A percentile compares a stretch with the other conserved stretches of the same genome.
Evolutionary conservation across 2,329 filamentous ascomycete species (phyloP).

Genomic region (Aspergillus sp.): DNA sequence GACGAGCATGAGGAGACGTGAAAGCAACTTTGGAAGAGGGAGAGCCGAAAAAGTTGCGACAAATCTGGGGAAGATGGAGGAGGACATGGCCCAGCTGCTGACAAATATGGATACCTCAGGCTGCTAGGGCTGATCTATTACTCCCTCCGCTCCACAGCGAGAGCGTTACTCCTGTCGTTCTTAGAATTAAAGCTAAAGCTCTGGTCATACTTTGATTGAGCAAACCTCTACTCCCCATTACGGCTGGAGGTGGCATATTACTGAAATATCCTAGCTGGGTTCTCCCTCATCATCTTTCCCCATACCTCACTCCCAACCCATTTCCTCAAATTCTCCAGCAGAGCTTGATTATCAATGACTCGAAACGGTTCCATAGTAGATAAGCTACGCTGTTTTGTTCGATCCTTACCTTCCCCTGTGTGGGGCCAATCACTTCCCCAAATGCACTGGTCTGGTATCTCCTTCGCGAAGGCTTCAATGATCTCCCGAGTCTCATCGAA

Average conservation of each 20-base stretch:
- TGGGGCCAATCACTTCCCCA: constrained; percentile 16
- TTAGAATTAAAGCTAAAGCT: too few relatives aligned
- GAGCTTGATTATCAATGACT: background rate
- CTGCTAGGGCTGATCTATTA: too few relatives aligned
- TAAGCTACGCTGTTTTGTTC: background rate
- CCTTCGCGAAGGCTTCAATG: background rate
- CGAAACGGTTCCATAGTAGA: constrained; percentile 5
- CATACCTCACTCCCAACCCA: background rate
- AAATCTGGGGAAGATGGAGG: background rate
- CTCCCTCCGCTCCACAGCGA: too few relatives aligned
- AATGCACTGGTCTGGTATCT: constrained; percentile 8
- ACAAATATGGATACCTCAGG: too few relatives aligned
- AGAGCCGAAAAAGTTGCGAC: background rate
- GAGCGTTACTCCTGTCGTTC: too few relatives aligned
- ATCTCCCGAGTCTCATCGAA: constrained; percentile 1
- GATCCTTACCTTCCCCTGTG: constrained; percentile 8
- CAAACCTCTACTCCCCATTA: too few relatives aligned
- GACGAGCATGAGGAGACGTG: too few relatives aligned
- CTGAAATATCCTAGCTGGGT: background rate
- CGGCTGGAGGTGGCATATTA: background rate
- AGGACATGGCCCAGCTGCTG: background rate
- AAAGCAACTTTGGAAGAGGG: background rate
- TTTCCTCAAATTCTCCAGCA: background rate
- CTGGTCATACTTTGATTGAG: too few relatives aligned
- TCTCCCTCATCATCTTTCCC: background rate